Base-by-base conservation (phyloP, 208 protist species). In the Tritrichomonas musculus region DNA sequence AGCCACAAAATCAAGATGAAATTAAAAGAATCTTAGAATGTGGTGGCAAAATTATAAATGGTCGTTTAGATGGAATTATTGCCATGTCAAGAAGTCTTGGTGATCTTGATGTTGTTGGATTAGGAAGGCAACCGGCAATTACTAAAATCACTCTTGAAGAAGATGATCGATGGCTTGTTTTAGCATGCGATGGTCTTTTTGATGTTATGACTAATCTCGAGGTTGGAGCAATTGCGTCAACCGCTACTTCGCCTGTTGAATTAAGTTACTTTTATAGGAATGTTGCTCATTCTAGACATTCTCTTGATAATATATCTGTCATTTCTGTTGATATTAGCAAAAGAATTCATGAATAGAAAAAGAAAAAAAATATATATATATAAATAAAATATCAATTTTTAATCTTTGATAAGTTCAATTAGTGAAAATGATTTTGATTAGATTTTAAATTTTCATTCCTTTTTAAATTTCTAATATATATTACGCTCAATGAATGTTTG, bases 161-260 rank as follows among this genome's bases (percentile, higher is more conserved):
- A 33, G 41, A 66, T 41, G 36, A 66, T 30, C 14, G 69, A 39
- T 36, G 9, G 13, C 9, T 92, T 1, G 30, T 92, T 0, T 2
- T 57, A 30, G 82, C 82, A 64, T 92, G 82, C 27, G 82, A 92
- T 66, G 82, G 82, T n/a, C 4, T 92, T 49, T 92, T 92, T 39
- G 82, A 92, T 47, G 82, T 92, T 9, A n/a, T 66, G 33, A 41
- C 53, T 9, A 44, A 11, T 2, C 30, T 22, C 13, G 82, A 66
- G 39, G 30, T 57, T 44, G 49, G 53, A 92, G 69, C 36, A n/a
- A 69, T 92, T 25, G 2, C 13, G 1, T 3, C 8, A 39, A 66
- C 0, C 1, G 82, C 11, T 8, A 3, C 8, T 22, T 4, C 41
- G 3, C 8, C n/a, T 13, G 8, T 11, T 3, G 14, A 20, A 53